phyloP scores from a whole-genome alignment of 2,329 filamentous ascomycete species.

The Monosporascus sp. region DNA sequence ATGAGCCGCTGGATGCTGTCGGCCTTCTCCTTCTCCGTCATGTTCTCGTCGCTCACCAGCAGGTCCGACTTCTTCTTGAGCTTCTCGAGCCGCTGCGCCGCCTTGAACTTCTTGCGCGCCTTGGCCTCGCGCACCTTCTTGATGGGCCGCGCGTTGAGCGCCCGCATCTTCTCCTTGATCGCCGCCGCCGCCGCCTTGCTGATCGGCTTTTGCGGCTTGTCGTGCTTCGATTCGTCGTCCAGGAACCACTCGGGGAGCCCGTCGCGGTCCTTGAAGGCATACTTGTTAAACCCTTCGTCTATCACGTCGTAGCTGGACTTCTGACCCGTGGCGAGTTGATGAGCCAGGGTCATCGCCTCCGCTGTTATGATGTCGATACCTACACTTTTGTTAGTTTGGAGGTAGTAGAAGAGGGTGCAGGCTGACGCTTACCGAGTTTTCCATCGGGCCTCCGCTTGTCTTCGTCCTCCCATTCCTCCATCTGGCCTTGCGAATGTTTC shows the following conservation, averaged over 20 bases:
- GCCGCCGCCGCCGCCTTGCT: constrained; percentile 83
- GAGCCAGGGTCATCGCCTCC: constrained; percentile 96
- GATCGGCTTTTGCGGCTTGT: constrained; percentile 81
- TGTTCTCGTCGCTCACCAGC: constrained; percentile 79
- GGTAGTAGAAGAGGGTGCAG: neutral
- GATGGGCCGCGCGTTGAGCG: constrained; percentile 91
- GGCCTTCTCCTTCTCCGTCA: constrained; percentile 96
- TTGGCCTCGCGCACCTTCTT: constrained; percentile 98
- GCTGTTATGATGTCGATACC: constrained; percentile 99
- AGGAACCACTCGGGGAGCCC: constrained; percentile 97
- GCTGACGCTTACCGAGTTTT: constrained; percentile 44
- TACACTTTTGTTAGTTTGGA: constrained; percentile 25
- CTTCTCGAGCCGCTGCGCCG: constrained; percentile 86
- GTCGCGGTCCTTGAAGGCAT: constrained; percentile 82
- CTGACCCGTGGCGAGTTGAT: constrained; percentile 81
- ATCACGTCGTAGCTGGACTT: constrained; percentile 73
- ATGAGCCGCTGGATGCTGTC: constrained; percentile 76
- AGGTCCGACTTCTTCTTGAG: constrained; percentile 95
- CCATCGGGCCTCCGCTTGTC: constrained; percentile 59
- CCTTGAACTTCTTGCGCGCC: constrained; percentile 94
- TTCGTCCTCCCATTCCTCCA: constrained; percentile 60
- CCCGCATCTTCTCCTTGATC: constrained; percentile 90
- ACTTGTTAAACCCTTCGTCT: constrained; percentile 92
- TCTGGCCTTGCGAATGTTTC: constrained; percentile 35
- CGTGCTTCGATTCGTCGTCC: constrained; percentile 83